Evolutionary conservation across 2,329 filamentous ascomycete genomes (phyloP), one percentile per base, ranked within the genome.

Genomic region (Plectosphaerella plurivora): DNA sequence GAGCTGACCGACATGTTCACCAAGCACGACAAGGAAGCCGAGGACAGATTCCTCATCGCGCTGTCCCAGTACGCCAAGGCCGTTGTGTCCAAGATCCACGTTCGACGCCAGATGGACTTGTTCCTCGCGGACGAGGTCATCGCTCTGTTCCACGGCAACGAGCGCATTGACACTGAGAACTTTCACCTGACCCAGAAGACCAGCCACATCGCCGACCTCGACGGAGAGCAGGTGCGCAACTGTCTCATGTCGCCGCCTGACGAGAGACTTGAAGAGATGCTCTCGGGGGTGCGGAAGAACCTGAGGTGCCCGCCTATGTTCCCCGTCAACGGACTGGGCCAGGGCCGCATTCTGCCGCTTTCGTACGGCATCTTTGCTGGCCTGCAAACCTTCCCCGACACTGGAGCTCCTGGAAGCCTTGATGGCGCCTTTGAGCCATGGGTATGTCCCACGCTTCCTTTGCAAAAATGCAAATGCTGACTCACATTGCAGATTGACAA

Each of bases 321-420:
- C 24, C 56, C 56, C 16, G 51, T 58, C 20, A 56, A 52, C 25
- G 50, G 52, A 16, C 54, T 58, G 16, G 55, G 47, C 10, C 35
- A 55, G 12, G 56, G 55, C 16, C 55, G 56, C 35, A 48, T 50
- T 16, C 42, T 53, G n/a, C 45, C 67, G 5, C 60, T 75, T n/a
- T 68, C 66, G 6, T 61, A 72, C n/a, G 67, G 71, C 8, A 63
- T 75, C 20, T 53, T 75, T 14, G 65, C 70, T 47, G 61, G 68
- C 1, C 60, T 75, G 5, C 63, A 64, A 6, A 44, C n/a, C 66
- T 69, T 3, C 59, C 63, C 3, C n/a, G 10, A 16, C 10, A 10
- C 41, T 12, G 41, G 41, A 16, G n/a, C 11, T 5, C 41, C n/a
- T 7, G 16, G 41, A 12, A 18, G 41, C 18, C 11, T 44, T 20